These are phyloP conservation scores for Globisporangium apiculatum DNA, from an alignment of 352 stramenopile species.

Conservation along the genomic window DNA sequence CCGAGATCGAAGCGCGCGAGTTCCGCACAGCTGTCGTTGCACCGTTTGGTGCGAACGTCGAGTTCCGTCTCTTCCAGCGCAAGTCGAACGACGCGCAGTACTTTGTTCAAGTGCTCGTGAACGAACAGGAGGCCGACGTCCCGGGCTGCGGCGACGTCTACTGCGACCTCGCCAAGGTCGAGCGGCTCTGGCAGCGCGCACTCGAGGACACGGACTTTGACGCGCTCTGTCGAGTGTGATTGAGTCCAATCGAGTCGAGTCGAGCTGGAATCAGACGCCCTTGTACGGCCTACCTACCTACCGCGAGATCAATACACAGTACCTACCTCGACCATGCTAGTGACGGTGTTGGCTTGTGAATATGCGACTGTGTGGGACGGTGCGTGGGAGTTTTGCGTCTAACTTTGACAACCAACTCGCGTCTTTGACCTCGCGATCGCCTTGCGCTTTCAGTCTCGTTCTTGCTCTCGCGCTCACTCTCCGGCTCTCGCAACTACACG, in stretches of 20 bases:
- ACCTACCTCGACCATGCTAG: too few relatives aligned
- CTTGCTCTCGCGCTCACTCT: background rate
- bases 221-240: conserved; percentile 3
- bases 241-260: too few relatives aligned
- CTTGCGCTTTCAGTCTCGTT: too few relatives aligned
- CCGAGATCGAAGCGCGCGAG: conserved; percentile 32
- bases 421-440: too few relatives aligned
- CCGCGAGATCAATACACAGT: too few relatives aligned
- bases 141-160: conserved; percentile 16
- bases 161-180: conserved; percentile 16
- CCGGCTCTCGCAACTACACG: too few relatives aligned
- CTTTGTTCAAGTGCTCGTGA: conserved; percentile 47
- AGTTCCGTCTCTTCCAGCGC: conserved; percentile 52
- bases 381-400: too few relatives aligned
- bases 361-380: too few relatives aligned
- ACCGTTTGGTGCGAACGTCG: conserved; percentile 70
- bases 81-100: conserved; percentile 28
- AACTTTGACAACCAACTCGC: too few relatives aligned
- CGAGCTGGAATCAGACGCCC: too few relatives aligned
- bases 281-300: too few relatives aligned
- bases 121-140: conserved; percentile 22
- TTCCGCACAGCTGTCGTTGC: conserved; percentile 51
- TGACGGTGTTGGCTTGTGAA: too few relatives aligned
- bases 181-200: conserved; percentile 14
- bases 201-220: conserved; percentile 15